Evolutionary conservation across 2,329 filamentous ascomycete species (phyloP), one percentile per base, ranked within the genome.

Genomic region (Alternaria angustiovoidea): DNA sequence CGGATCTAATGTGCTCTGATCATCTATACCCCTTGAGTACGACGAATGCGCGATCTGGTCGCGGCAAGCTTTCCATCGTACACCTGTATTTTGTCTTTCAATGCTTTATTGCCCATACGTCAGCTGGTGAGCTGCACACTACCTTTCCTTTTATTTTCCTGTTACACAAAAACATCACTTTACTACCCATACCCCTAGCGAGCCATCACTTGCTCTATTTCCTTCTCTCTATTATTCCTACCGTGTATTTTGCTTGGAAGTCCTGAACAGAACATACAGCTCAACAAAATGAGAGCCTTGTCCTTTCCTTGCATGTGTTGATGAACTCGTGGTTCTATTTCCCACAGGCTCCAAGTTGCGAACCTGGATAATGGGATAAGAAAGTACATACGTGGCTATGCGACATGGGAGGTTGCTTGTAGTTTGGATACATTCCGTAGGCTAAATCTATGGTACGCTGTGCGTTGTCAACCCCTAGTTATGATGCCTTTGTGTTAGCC

Each of bases 1-100:
- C 48, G 61, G 57, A 61, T 57, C 39, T 61, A 57, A 61, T 63
- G 61, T 57, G 61, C 61, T 57, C 57, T 51, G 57, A 63, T 57
- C 57, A 63, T 63, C 47, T 61, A 68, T 67, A 64, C 67, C 65
- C 65, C 47, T 38, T 24, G 57, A 67, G 63, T 63, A 59, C 51
- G 59, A 61, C 55, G 56, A 57, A 56, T 34, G 55, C 49, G 64
- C 60, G 11, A 58, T 62, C 54, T 62, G 54, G 49, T 59, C n/a
- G 60, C 48, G 51, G 64, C 57, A 16, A 16, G 20, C 24, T 34
- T 49, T 55, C 44, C 42, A 18, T 61, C 5, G 8, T 26, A 7
- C 54, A 20, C 2, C 32, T 18, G 38, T 26, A 34, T 36, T 22
- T 24, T 43, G 38, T 47, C 38, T 26, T 55, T 51, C 22, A 22